Evolutionary conservation across 1,284 basidiomycete genomes (phyloP).

Genomic region (Ceratobasidium sp.): DNA sequence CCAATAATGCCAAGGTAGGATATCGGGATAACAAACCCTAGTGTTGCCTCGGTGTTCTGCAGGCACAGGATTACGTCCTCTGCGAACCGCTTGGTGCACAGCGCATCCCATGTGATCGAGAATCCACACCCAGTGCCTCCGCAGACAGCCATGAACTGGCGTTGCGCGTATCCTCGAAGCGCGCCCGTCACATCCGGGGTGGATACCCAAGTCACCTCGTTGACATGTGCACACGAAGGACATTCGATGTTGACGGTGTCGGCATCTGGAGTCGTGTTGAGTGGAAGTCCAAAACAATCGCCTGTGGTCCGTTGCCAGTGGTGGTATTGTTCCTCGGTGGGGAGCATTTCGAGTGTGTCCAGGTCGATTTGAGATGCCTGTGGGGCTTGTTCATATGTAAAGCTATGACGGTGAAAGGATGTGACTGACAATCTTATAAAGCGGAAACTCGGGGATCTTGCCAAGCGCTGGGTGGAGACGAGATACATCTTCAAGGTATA

Average conservation of each 20-base stretch:
- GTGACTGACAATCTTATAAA: slow-evolving; percentile 4
- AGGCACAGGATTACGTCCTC: background rate
- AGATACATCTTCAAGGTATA: slow-evolving; percentile 3
- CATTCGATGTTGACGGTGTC: background rate
- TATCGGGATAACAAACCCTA: background rate
- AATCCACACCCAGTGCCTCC: background rate
- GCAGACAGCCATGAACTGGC: slow-evolving; percentile 6
- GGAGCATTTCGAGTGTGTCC: slow-evolving; percentile 14
- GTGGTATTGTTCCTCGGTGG: slow-evolving; percentile 12
- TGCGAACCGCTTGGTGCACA: slow-evolving; percentile 18
- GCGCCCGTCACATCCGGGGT: background rate
- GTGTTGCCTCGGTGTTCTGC: background rate
- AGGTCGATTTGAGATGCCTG: slow-evolving; percentile 12
- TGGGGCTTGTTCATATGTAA: background rate
- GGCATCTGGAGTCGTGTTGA: slow-evolving; percentile 14
- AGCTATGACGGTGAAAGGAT: too few relatives aligned
- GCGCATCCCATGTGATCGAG: slow-evolving; percentile 5
- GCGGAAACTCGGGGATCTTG: slow-evolving; percentile 10
- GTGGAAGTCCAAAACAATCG: slow-evolving; percentile 15
- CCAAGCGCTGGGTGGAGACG: slow-evolving; percentile 6
- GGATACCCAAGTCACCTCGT: slow-evolving; percentile 9
- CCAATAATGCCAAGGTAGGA: background rate
- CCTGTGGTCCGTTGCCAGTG: slow-evolving; percentile 13
- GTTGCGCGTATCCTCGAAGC: slow-evolving; percentile 3
- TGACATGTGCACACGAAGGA: background rate